Evolutionary conservation across 2,329 filamentous ascomycete species (phyloP), one percentile per base, ranked within the genome.

Genomic region (Cladophialophora psammophila): DNA sequence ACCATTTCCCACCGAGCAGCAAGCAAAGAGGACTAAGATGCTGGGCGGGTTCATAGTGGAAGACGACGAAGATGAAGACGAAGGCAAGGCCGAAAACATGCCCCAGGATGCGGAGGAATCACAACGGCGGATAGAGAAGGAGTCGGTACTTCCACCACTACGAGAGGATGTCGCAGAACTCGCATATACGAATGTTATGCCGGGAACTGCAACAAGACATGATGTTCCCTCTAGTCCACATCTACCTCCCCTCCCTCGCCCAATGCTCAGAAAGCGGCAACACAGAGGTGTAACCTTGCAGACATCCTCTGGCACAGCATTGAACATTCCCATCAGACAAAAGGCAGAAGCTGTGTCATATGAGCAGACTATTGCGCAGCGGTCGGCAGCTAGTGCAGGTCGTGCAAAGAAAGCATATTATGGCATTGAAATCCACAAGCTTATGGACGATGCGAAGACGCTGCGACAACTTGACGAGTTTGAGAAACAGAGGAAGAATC

Each of bases 351-450:
- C 75, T 0, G 65, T 82, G 7, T 78, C 85, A 0, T 88, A 86
- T 66, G 83, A 88, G 72, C 79, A 81, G 67, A 75, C 86, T 3
- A 81, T 87, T 67, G 86, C 86, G 18, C 77, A 81, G 58, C 81
- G 86, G 13, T 88, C 86, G 8, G 78, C 76, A 3, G 79, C 80
- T 2, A 76, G 77, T n/a, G 78, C 82, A 36, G 85, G 85, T 18
- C 83, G 82, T 72, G 88, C 88, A 18, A 81, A 82, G 56, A 85
- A 83, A 70, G 85, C 89, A 73, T 98, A 94, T 79, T 99, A 97
- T 76, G 95, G 95, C 9, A 90, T 99, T 71, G 90, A 97, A 55
- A 95, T 99, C 38, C 93, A 97, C 77, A 84, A 88, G 63, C 81
- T 99, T 45, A 85, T 98, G 65, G 89, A 91, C 64, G 86, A 90